Conservation (phyloP, 306 rosid genomes). For the Trifolium subterraneum region DNA sequence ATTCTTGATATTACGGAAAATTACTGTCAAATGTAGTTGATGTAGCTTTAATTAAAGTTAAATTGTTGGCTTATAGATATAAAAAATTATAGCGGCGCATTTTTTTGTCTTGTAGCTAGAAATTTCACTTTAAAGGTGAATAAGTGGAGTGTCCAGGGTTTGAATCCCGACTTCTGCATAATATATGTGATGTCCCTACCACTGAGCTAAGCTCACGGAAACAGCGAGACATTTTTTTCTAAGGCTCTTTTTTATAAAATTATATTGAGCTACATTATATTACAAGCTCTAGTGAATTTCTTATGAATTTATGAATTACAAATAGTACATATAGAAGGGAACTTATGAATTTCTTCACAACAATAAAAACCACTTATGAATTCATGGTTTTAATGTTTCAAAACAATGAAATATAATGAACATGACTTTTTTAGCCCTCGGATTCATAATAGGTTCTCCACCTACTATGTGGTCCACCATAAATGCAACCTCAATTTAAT, state of each 20-base stretch:
- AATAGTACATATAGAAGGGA: neutral
- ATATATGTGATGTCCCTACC: too few relatives aligned
- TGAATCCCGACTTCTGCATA: too few relatives aligned
- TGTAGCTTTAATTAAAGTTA: neutral
- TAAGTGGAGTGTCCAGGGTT: too few relatives aligned
- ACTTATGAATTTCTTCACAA: neutral
- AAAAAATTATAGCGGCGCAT: too few relatives aligned
- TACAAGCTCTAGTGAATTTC: neutral
- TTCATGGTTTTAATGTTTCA: neutral
- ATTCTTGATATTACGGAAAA: neutral
- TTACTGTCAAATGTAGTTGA: neutral
- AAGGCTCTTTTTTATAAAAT: neutral
- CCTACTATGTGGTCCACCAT: neutral
- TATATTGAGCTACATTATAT: neutral
- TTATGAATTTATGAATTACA: neutral
- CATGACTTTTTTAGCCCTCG: neutral
- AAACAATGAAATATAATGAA: too few relatives aligned
- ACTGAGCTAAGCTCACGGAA: too few relatives aligned
- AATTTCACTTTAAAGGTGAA: too few relatives aligned
- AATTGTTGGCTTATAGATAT: neutral
- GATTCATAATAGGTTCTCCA: neutral
- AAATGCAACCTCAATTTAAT: neutral
- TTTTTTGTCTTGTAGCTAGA: too few relatives aligned
- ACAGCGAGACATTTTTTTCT: too few relatives aligned
- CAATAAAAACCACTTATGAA: neutral